A percentile compares a stretch with the other conserved stretches of the same genome.
Evolutionary conservation across 1,284 basidiomycete species (phyloP).

Genomic region (Ganoderma meredithae): DNA sequence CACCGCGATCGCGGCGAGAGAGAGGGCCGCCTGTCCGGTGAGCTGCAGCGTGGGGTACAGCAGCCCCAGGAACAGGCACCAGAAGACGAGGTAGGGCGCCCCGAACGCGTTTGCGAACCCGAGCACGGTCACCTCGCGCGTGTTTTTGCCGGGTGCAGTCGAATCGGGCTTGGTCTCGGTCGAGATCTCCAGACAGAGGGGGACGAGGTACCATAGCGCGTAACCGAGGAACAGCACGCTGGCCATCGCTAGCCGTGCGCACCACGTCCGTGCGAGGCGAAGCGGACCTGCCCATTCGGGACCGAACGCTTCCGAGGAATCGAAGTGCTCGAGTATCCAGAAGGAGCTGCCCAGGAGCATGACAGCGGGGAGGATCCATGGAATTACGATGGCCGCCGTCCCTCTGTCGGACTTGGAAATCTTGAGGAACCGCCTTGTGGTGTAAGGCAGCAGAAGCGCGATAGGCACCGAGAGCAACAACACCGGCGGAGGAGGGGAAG

Average conservation of each 20-base stretch:
- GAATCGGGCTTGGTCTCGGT: slow-evolving; percentile 33
- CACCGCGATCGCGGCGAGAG: slow-evolving; percentile 67
- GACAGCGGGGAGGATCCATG: slow-evolving; percentile 61
- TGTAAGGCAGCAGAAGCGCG: slow-evolving; percentile 64
- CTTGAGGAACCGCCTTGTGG: slow-evolving; percentile 64
- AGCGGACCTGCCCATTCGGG: slow-evolving; percentile 51
- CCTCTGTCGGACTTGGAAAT: slow-evolving; percentile 81
- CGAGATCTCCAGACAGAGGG: slow-evolving; percentile 75
- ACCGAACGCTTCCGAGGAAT: slow-evolving; percentile 58
- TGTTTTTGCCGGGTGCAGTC: slow-evolving; percentile 35
- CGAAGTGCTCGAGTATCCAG: slow-evolving; percentile 86
- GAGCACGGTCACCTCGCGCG: slow-evolving; percentile 69
- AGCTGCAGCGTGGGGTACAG: slow-evolving; percentile 80
- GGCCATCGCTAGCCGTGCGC: slow-evolving; percentile 67
- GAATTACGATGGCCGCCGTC: slow-evolving; percentile 70
- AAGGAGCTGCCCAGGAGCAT: slow-evolving; percentile 67
- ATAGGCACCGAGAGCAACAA: slow-evolving; percentile 63
- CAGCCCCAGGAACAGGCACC: slow-evolving; percentile 69
- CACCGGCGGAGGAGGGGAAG: slow-evolving; percentile 66
- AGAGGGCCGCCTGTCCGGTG: slow-evolving; percentile 83
- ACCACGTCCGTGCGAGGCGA: slow-evolving; percentile 61
- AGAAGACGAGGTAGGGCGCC: slow-evolving; percentile 86
- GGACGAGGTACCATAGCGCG: slow-evolving; percentile 73
- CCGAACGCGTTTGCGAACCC: slow-evolving; percentile 94
- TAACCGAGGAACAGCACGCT: slow-evolving; percentile 60